Percentiles rank a stretch among this genome's conserved stretches.
Conservation (phyloP, 345 rosid species). For the Excoecaria cochinchinensis region DNA sequence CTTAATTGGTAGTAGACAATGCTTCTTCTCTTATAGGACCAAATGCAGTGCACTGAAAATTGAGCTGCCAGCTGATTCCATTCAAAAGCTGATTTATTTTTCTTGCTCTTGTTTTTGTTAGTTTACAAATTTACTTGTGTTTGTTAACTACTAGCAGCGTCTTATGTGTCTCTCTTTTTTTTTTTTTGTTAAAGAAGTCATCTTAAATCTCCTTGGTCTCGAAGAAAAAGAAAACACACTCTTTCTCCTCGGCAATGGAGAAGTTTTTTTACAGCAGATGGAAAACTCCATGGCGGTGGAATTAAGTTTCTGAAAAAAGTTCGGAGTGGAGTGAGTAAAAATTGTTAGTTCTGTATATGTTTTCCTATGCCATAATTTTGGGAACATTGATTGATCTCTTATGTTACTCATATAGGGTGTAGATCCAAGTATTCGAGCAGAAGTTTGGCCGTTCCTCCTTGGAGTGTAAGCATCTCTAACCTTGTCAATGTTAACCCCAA, state of each 20-base stretch:
- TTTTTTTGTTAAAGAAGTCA: constrained; percentile 46
- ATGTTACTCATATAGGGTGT: constrained; percentile 57
- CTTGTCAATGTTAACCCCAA: neutral
- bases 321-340: constrained; percentile 76
- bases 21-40: neutral
- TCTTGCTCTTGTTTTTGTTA: neutral
- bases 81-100: neutral
- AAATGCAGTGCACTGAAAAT: neutral
- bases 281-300: constrained; percentile 75
- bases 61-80: neutral
- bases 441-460: constrained; percentile 98
- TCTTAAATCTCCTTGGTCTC: constrained; percentile 89
- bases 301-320: constrained; percentile 80
- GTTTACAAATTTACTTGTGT: neutral
- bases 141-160: constrained; percentile 12
- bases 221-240: constrained; percentile 63
- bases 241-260: constrained; percentile 78
- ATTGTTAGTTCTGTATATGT: neutral
- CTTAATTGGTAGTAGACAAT: neutral
- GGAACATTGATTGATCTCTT: constrained; percentile 22
- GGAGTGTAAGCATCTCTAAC: constrained; percentile 75
- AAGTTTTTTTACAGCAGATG: constrained; percentile 63
- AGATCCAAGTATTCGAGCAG: constrained; percentile 77
- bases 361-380: constrained; percentile 6
- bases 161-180: neutral